Evolutionary conservation across 768 basidiomycete genomes (phyloP), one percentile per base, ranked within the genome.

Genomic region (Gloeophyllum trabeum): DNA sequence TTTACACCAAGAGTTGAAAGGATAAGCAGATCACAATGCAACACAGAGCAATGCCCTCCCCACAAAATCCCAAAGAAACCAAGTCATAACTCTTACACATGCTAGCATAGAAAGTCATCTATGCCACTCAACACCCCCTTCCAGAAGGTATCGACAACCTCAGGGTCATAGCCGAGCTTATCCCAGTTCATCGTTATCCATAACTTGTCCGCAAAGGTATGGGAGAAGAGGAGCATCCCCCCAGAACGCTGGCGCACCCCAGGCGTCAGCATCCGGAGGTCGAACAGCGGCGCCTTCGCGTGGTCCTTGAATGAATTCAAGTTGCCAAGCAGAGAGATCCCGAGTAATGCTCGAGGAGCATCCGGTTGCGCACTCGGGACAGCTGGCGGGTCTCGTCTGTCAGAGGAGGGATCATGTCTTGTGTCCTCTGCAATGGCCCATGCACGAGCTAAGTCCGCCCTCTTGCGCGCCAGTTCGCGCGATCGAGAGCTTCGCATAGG

Each of bases 121-220:
- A 82, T 67, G 16, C 70, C 69, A 1, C 51, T 52, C 37, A 76
- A 49, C 6, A 81, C 61, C 48, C 77, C 75, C 18, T 58, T 54
- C 85, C 87, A 90, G 61, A 84, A 89, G 20, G 48, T 48, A 40
- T 79, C 70, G 20, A 89, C 75, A 3, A 66, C 62, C 1, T 67
- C 73, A 30, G 67, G 63, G 22, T 79, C 72, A 54, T 84, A 87
- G 0, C 82, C 85, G 53, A 82, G 82, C 48, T 71, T 65, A 53
- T 90, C 88, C 55, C 85, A 88, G 0, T 83, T 82, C 23, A 90
- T 64, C 48, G 79, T 86, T 24, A 90, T 54, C 82, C 82, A 89
- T 13, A 91, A 59, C 58, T 76, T 79, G 5, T 78, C 79, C 18
- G 65, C 75, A 48, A 81, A 83, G 0, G 81, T 85, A 57, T 83